These are phyloP conservation scores for Paecilomyces variotii DNA, from an alignment of 2,329 filamentous ascomycete species.

Conservation along the genomic window DNA sequence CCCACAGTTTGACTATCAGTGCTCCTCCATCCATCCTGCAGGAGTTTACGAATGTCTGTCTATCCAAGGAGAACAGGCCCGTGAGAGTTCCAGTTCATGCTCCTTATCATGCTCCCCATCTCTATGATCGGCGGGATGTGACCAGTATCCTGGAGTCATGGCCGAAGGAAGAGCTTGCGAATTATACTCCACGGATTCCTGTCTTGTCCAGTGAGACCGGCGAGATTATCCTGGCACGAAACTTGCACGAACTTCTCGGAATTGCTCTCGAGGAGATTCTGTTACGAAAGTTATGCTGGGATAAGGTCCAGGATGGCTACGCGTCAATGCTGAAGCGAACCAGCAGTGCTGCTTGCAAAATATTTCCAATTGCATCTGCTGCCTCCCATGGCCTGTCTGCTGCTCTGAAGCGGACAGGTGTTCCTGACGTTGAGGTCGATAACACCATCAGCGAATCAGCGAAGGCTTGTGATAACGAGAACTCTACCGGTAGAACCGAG, in stretches of 20 bases:
- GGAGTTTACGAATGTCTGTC: conserved; percentile 43
- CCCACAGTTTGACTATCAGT: conserved; percentile 52
- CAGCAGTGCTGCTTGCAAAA: conserved; percentile 10
- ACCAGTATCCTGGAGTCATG: conserved; percentile 41
- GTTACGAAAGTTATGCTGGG: conserved; percentile 32
- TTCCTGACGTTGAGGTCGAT: conserved; percentile 19
- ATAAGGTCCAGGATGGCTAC: conserved; percentile 30
- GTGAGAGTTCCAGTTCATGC: conserved; percentile 49
- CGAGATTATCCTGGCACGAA: conserved; percentile 19
- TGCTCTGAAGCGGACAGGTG: conserved; percentile 20
- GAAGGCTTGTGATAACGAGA: conserved; percentile 12
- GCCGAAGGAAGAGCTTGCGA: conserved; percentile 19
- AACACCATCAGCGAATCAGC: conserved; percentile 18
- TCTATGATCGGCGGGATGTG: conserved; percentile 45
- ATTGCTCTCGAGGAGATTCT: conserved; percentile 30
- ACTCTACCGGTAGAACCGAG: conserved; percentile 23
- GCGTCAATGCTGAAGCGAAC: conserved; percentile 13
- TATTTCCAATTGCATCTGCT: conserved; percentile 24
- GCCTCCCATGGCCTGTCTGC: conserved; percentile 25
- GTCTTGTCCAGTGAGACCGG: conserved; percentile 33
- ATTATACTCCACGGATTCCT: conserved; percentile 22
- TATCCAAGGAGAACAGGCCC: conserved; percentile 43
- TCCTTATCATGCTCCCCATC: conserved; percentile 52
- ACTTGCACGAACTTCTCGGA: conserved; percentile 23
- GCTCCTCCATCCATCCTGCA: conserved; percentile 49